Conservation (phyloP, 2,329 filamentous ascomycete genomes). For the Trichoderma sp. region DNA sequence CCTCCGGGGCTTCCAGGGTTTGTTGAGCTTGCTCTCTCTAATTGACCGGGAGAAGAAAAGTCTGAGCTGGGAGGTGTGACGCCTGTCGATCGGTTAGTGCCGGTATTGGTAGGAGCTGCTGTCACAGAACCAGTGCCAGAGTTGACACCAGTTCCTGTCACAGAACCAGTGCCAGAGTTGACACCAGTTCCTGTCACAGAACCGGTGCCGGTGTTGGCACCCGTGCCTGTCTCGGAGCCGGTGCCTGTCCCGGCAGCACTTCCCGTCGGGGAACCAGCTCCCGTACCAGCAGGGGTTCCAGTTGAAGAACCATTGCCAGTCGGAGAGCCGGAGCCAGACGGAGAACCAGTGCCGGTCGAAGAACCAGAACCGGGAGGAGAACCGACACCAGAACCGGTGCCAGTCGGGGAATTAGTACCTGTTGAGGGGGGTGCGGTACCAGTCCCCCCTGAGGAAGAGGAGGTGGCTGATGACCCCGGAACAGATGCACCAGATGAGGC, state of each 20-base stretch:
- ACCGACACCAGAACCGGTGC: conserved; percentile 11
- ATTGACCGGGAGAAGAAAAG: conserved; percentile 6
- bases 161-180: neutral
- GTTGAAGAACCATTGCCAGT: neutral
- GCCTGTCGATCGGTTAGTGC: conserved; percentile 11
- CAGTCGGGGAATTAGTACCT: conserved; percentile 14
- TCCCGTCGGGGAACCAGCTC: neutral
- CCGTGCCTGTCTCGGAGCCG: neutral
- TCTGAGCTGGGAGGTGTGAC: neutral
- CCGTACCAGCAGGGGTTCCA: neutral
- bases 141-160: neutral
- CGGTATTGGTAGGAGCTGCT: neutral
- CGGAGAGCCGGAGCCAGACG: neutral
- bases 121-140: neutral
- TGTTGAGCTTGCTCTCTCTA: conserved; percentile 18
- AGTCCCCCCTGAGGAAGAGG: conserved; percentile 6
- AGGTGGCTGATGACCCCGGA: conserved; percentile 6
- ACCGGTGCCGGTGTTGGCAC: neutral
- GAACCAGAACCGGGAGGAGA: neutral
- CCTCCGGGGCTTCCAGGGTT: neutral
- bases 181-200: neutral
- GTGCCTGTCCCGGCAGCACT: conserved; percentile 11
- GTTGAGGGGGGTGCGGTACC: conserved; percentile 3
- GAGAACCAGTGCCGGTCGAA: neutral
- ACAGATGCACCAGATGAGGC: conserved; percentile 8